phyloP scores from a whole-genome alignment of 2,329 filamentous ascomycete genomes.

The Pleochaeta shiraiana region DNA sequence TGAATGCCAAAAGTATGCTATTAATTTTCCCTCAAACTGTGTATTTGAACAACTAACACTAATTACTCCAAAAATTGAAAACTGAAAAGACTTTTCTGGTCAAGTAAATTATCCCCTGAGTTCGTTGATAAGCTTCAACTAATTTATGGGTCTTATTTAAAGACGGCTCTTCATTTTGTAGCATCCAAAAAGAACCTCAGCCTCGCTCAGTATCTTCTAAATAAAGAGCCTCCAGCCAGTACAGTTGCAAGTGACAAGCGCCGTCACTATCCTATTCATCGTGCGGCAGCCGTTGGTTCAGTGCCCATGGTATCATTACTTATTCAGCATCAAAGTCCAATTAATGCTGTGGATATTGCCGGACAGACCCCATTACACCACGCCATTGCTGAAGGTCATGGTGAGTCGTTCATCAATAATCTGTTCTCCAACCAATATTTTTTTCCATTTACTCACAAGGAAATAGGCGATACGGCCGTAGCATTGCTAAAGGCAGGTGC shows the following conservation, averaged over 20 bases:
- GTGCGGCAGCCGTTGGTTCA: conserved; percentile 75
- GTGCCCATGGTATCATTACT: conserved; percentile 70
- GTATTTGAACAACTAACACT: no score
- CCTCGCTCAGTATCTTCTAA: conserved; percentile 54
- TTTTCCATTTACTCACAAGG: neutral
- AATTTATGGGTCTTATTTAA: neutral
- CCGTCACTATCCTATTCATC: conserved; percentile 77
- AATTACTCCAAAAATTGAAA: no score
- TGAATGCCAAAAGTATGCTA: conserved; percentile 46
- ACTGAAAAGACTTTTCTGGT: conserved; percentile 34
- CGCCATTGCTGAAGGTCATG: conserved; percentile 53
- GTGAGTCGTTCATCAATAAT: conserved; percentile 23
- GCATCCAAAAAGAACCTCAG: conserved; percentile 80
- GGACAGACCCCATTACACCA: conserved; percentile 86
- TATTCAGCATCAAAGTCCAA: conserved; percentile 52
- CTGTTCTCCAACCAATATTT: neutral
- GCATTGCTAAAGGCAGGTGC: conserved; percentile 67
- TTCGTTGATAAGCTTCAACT: conserved; percentile 4
- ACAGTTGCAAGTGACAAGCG: conserved; percentile 64
- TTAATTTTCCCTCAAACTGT: neutral
- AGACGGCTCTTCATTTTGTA: conserved; percentile 82
- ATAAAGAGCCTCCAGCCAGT: conserved; percentile 45
- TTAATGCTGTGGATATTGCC: conserved; percentile 64
- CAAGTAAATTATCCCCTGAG: conserved; percentile 25
- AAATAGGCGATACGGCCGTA: conserved; percentile 54